A percentile compares a stretch with the other conserved stretches of the same genome.
These are phyloP conservation scores for Vitis riparia DNA, from an alignment of 164 flowering plant genomes.

Conservation along the genomic window DNA sequence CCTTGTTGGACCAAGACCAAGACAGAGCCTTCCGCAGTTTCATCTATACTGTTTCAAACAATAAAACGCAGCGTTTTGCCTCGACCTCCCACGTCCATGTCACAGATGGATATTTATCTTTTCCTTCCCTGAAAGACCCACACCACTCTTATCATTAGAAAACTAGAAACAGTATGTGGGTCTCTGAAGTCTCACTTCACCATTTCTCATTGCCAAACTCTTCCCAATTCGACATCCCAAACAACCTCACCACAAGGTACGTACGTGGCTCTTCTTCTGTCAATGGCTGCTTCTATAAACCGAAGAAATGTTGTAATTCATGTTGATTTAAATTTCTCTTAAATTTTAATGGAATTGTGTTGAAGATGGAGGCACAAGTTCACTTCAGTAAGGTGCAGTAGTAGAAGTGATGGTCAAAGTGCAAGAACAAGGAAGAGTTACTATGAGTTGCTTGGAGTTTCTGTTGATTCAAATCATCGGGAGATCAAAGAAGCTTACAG, in stretches of 20 bases:
- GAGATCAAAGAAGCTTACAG: constrained; percentile 71
- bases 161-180: constrained; percentile 11
- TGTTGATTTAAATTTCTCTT: not conserved
- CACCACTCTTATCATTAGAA: not conserved
- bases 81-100: too few relatives aligned
- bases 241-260: constrained; percentile 36
- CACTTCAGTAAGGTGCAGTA: constrained; percentile 12
- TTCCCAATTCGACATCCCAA: constrained; percentile 10
- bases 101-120: too few relatives aligned
- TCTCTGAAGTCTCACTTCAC: constrained; percentile 11
- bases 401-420: constrained; percentile 8
- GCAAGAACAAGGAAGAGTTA: constrained; percentile 30
- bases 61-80: too few relatives aligned
- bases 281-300: not conserved
- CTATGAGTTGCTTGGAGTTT: constrained; percentile 67
- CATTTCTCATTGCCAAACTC: constrained; percentile 16
- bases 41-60: too few relatives aligned
- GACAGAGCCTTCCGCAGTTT: too few relatives aligned
- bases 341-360: not conserved
- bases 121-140: too few relatives aligned
- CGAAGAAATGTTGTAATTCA: not conserved
- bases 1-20: too few relatives aligned
- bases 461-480: constrained; percentile 39
- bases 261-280: not conserved
- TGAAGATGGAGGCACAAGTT: constrained; percentile 25